Percentiles rank a stretch among this genome's conserved stretches.
Evolutionary conservation across 75 land plant genomes (phyloP).

Genomic region (Isoetes taiwanensis): DNA sequence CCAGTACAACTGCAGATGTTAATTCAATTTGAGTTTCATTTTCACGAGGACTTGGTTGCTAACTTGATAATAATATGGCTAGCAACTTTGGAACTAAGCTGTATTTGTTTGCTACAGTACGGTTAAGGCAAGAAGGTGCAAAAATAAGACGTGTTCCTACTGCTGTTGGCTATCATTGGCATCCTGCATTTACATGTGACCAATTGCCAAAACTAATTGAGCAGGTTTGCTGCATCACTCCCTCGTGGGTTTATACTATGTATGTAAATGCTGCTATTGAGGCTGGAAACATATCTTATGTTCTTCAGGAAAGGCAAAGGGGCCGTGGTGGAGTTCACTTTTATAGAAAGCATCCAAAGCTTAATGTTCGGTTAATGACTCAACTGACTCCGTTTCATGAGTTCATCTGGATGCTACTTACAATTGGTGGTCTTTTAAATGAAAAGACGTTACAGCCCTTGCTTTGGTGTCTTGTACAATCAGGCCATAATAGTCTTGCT

Average conservation of each 20-base stretch:
- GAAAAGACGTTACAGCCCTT: slow-evolving; percentile 15
- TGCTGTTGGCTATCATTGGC: slow-evolving; percentile 27
- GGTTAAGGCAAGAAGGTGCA: slow-evolving; percentile 17
- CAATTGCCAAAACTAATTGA: slow-evolving; percentile 22
- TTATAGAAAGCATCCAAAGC: slow-evolving; percentile 15
- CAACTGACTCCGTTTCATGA: slow-evolving; percentile 23
- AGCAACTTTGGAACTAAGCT: too few species aligned
- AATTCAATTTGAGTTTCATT: too few species aligned
- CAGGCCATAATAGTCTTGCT: slow-evolving; percentile 14
- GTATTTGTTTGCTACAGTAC: too few species aligned
- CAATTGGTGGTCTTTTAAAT: slow-evolving; percentile 15
- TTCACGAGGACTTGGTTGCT: too few species aligned
- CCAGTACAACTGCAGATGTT: too few species aligned
- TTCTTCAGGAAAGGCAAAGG: slow-evolving; percentile 22
- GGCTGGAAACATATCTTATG: slow-evolving; percentile 1
- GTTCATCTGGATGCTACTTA: slow-evolving; percentile 17
- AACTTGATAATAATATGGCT: too few species aligned
- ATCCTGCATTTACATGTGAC: slow-evolving; percentile 19
- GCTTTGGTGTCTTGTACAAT: slow-evolving; percentile 5
- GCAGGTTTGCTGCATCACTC: slow-evolving; percentile 1
- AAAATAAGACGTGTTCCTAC: slow-evolving; percentile 13
- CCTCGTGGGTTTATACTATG: neutral
- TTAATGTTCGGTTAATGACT: slow-evolving; percentile 20
- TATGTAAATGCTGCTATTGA: too few species aligned
- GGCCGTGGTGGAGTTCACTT: slow-evolving; percentile 23